Base-by-base conservation (phyloP, 441 rosid genomes). In the Manihot esculenta region DNA sequence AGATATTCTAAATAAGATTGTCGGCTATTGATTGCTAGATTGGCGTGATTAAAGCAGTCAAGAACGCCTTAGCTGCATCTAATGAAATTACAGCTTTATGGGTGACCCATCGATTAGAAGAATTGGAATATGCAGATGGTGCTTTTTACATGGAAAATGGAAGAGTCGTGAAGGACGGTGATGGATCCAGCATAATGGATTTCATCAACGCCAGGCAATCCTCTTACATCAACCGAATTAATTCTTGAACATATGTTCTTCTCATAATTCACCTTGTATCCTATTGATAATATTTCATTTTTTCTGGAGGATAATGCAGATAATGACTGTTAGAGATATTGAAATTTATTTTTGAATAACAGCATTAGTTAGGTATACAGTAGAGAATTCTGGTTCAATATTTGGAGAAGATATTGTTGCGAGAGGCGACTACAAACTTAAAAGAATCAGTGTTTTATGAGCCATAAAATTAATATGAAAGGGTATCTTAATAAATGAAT, bases 81-180 rank as follows among this genome's bases (percentile, higher is more conserved):
- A 84, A 82, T 71, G 91, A 84, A 18, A 89, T 94, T 66, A 89
- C 96, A 0, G 97, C 94, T 2, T 72, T 92, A 66, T 94, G 98
- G 99, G 97, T 92, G 50, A 92, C 98, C 42, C 99, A 92, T 85
- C 84, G 96, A 49, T 74, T 94, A 78, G 97, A 94, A 80, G 99
- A 94, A 78, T 92, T 92, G 0, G 79, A 88, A 80, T 87, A 81
- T 72, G 98, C 97, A 11, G 94, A 94, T 75, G 98, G 97, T 62
- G 97, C 97, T 21, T 81, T 92, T 23, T 90, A 88, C 71, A 94
- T 89, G 94, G 98, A 89, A 77, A 77, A 89, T 2, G 94, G 99
- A 30, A 92, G 80, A 79, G 84, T 90, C 41, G 79, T 90, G 11
- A 87, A 72, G 86, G 79, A 72, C 26, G 94, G 94, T 21, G 81